Evolutionary conservation across 208 protist genomes (phyloP).

Genomic region (Trypanosomatidae sp.): DNA sequence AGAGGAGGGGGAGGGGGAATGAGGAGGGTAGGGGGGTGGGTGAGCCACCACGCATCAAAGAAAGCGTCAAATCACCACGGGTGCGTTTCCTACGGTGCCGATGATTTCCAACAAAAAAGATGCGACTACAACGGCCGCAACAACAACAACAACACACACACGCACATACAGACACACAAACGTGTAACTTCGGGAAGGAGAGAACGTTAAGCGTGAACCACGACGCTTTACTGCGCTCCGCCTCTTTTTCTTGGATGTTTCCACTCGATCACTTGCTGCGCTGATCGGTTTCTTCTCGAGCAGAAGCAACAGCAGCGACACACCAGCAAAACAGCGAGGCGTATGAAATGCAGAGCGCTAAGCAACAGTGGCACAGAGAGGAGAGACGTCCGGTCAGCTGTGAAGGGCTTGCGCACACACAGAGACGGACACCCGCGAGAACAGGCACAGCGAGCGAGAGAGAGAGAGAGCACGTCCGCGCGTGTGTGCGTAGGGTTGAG

Average conservation of each 20-base stretch:
- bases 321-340: neutral
- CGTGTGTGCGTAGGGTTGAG: neutral
- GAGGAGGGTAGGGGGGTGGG: neutral
- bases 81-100: neutral
- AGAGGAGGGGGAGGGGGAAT: neutral
- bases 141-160: neutral
- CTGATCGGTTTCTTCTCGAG: neutral
- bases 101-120: slow-evolving; percentile 11
- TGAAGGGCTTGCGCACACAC: neutral
- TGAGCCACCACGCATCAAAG: neutral
- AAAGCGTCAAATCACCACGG: neutral
- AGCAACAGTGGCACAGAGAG: neutral
- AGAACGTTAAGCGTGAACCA: neutral
- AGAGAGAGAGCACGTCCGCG: neutral
- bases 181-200: neutral
- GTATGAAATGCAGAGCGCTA: neutral
- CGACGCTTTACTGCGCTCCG: neutral
- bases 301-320: neutral
- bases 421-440: neutral
- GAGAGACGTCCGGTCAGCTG: neutral
- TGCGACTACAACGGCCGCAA: neutral
- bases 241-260: neutral
- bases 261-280: neutral
- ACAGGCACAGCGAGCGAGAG: neutral
- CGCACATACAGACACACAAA: neutral